Conservation (phyloP, 2,329 filamentous ascomycete species). For the Microcera coccophila region DNA sequence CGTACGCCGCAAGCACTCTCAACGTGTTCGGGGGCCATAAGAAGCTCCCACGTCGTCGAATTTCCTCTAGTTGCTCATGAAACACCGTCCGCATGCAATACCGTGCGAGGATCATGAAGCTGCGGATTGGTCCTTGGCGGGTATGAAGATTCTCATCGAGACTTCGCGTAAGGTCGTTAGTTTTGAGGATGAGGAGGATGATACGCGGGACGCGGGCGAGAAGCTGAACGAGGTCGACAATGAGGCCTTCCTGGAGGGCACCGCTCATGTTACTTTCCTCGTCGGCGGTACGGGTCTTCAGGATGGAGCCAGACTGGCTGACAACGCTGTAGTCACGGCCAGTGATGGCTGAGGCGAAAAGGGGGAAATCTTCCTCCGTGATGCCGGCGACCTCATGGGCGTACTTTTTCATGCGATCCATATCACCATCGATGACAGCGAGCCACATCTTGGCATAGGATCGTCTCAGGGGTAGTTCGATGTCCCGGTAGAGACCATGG, state of each 20-base stretch:
- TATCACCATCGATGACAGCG: conserved; percentile 86
- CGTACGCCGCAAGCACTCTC: conserved; percentile 53
- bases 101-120: conserved; percentile 64
- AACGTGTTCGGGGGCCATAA: conserved; percentile 56
- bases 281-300: conserved; percentile 58
- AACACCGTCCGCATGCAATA: conserved; percentile 66
- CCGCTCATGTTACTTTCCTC: conserved; percentile 86
- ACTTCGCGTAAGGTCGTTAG: conserved; percentile 90
- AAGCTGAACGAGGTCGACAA: conserved; percentile 83
- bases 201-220: conserved; percentile 86
- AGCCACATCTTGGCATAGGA: conserved; percentile 98
- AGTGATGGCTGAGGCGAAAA: conserved; percentile 95
- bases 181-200: conserved; percentile 93
- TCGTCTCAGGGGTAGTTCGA: conserved; percentile 70
- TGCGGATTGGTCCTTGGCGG: conserved; percentile 59
- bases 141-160: conserved; percentile 89
- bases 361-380: conserved; percentile 81
- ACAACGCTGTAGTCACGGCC: conserved; percentile 84
- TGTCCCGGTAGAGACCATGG: conserved; percentile 93
- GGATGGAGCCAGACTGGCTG: conserved; percentile 54
- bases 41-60: conserved; percentile 51
- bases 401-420: conserved; percentile 81
- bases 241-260: conserved; percentile 79
- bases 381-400: conserved; percentile 86
- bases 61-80: conserved; percentile 58